phyloP scores from a whole-genome alignment of 108 stramenopile species.

The Ochromonas danica region DNA sequence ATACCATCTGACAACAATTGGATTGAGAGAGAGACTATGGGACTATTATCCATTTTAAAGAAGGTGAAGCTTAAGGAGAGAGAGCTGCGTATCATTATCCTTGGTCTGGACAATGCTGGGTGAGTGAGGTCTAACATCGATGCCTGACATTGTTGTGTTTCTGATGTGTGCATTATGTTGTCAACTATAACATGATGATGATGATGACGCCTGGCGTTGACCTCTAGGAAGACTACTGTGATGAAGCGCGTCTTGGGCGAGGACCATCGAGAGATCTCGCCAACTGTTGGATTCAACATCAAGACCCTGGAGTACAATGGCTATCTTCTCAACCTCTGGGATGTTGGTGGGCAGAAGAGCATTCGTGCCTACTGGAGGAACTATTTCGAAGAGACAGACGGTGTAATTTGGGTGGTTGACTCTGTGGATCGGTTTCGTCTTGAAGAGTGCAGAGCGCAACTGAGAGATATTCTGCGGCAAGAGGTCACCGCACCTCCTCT shows the following conservation, averaged over 20 bases:
- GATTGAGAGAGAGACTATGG: too few species aligned
- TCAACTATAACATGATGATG: conserved; percentile 46
- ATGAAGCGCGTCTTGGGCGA: conserved; percentile 78
- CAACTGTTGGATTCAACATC: conserved; percentile 97
- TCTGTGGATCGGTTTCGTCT: conserved; percentile 75
- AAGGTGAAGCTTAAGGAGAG: conserved; percentile 95
- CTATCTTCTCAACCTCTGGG: conserved; percentile 74
- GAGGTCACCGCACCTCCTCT: too few species aligned
- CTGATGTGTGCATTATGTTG: too few species aligned
- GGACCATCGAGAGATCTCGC: conserved; percentile 84
- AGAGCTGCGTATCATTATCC: conserved; percentile 89
- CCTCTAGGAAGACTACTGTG: conserved; percentile 53
- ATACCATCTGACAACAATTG: too few species aligned
- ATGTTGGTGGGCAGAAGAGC: conserved; percentile 97
- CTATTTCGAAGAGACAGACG: conserved; percentile 98
- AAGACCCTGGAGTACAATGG: conserved; percentile 82
- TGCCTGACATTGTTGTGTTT: conserved; percentile 37
- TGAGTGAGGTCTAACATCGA: conserved; percentile 35
- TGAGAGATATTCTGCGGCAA: conserved; percentile 74
- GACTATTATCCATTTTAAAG: conserved; percentile 51
- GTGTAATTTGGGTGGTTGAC: conserved; percentile 97
- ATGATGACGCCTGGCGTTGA: too few species aligned
- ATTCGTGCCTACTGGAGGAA: conserved; percentile 99
- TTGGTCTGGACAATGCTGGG: conserved; percentile 45
- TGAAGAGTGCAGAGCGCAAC: conserved; percentile 76